Evolutionary conservation across 345 rosid species (phyloP).

Genomic region (Citrus medica): DNA sequence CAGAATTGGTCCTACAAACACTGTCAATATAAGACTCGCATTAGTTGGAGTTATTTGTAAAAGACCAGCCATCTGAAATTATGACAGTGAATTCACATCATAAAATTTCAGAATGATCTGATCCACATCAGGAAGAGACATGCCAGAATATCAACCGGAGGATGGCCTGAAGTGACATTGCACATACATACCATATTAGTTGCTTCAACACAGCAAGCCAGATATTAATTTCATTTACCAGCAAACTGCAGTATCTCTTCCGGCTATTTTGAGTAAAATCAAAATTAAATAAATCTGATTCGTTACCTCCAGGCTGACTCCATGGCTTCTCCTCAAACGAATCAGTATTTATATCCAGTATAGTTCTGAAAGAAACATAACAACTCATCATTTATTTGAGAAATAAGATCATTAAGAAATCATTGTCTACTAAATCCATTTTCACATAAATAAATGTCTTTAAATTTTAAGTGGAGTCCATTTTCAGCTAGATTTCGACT

Average conservation of each 20-base stretch:
- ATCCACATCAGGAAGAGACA: not conserved
- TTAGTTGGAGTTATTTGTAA: no score
- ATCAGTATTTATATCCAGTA: constrained; percentile 46
- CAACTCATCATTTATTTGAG: not conserved
- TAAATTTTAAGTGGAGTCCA: no score
- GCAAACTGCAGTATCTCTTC: constrained; percentile 54
- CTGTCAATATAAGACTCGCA: no score
- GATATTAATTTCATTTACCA: constrained; percentile 35
- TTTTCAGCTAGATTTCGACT: no score
- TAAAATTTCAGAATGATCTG: not conserved
- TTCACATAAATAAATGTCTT: no score
- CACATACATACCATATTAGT: not conserved
- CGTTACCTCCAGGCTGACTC: constrained; percentile 49
- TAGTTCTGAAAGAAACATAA: constrained; percentile 38
- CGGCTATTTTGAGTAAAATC: constrained; percentile 65
- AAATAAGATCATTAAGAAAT: constrained; percentile 6
- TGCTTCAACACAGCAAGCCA: not conserved
- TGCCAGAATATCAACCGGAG: not conserved
- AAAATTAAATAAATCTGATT: constrained; percentile 64
- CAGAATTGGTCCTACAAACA: no score
- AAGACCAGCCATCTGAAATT: not conserved
- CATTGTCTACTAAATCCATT: no score
- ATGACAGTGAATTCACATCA: not conserved
- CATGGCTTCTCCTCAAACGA: constrained; percentile 58
- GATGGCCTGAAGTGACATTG: not conserved